phyloP scores from a whole-genome alignment of 768 basidiomycete species.

The Ramaria rubella region DNA sequence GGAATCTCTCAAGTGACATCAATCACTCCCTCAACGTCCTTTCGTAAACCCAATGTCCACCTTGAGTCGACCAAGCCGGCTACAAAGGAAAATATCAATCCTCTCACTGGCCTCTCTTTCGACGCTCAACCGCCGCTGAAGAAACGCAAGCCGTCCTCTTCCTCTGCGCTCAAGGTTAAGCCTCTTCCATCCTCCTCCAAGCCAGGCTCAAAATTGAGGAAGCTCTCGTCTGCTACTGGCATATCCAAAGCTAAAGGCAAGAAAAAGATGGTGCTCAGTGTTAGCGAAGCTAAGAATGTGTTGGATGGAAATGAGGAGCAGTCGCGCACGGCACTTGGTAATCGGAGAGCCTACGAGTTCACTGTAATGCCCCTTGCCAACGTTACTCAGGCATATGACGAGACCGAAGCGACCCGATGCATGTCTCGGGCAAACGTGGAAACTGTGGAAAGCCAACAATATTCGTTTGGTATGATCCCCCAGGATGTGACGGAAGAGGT shows the following conservation, averaged over 20 bases:
- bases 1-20: neutral
- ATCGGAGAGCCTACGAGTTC: conserved; percentile 13
- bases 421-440: neutral
- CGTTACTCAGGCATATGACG: conserved; percentile 14
- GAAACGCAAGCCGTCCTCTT: conserved; percentile 6
- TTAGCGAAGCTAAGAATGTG: neutral
- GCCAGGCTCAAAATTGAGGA: conserved; percentile 3
- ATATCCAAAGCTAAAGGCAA: conserved; percentile 9
- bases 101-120: conserved; percentile 11
- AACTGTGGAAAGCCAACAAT: neutral
- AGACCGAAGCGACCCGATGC: neutral
- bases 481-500: neutral
- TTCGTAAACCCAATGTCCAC: neutral
- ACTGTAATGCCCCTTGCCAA: conserved; percentile 16
- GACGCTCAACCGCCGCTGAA: conserved; percentile 5
- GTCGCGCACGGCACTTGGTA: neutral
- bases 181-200: conserved; percentile 7
- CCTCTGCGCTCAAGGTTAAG: conserved; percentile 8
- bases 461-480: neutral
- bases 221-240: neutral
- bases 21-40: neutral
- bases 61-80: neutral
- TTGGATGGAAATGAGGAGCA: neutral
- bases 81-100: conserved; percentile 14
- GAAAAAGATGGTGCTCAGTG: neutral